Base-by-base conservation (phyloP, 2,329 filamentous ascomycete genomes). In the Diaporthe ilicicola region DNA sequence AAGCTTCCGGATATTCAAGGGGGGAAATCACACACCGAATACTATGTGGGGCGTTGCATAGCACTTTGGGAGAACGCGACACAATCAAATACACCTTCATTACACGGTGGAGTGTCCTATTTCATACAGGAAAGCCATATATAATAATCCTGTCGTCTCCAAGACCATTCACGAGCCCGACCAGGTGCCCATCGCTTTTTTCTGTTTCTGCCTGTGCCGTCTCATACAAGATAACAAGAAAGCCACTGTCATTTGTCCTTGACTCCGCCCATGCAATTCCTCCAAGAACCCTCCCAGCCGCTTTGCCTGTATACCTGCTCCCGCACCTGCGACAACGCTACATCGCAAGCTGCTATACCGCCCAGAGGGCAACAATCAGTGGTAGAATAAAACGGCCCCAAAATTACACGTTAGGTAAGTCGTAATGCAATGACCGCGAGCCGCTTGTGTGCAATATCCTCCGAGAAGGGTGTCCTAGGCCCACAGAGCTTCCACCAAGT, bases 401-500 rank as follows among this genome's bases (percentile, higher is more conserved):
- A 24, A 29, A 56, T 70, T 67, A 70, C 37, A 71, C 39, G 48
- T 34, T 29, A 42, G 61, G 34, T 64, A 56, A 29, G 48, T 32
- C 50, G 39, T 27, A 54, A 69, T n/a, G 48, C 29, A 42, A 37
- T 50, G 37, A 4, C 12, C 24, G n/a, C 29, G 29, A 27, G 15
- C 19, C 17, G 37, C 15, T 51, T 8, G 9, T 19, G n/a, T 24
- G n/a, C 37, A 37, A 19, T 17, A 50, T 24, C 24, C 12, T n/a
- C 27, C 22, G 50, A 4, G 8, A 59, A 24, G 24, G 29, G 13
- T 10, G 10, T 27, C 8, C 72, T 82, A 88, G 65, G 82, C 82
- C 78, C 90, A 90, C 78, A 95, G 84, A 17, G 92, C 92, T 82
- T 98, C 95, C 72, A 95, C 85, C 46, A 97, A 84, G 82, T 99